Evolutionary conservation across 2,329 filamentous ascomycete species (phyloP), one percentile per base, ranked within the genome.

Genomic region (Xylaria sp.): DNA sequence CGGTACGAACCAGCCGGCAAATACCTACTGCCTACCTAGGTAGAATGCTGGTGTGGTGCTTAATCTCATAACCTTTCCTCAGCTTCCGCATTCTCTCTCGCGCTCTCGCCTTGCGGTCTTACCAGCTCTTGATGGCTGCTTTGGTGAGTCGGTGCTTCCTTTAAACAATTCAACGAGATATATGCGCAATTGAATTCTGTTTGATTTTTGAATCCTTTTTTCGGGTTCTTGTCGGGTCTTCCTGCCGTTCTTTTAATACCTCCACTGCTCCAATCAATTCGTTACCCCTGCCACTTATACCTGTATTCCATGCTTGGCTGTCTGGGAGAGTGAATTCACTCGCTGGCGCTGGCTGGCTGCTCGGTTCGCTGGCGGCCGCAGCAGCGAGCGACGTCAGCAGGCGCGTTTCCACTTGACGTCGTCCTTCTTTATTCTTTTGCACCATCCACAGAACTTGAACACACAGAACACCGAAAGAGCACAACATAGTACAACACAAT

Each of bases 111-210:
- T 55, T 36, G 4, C 33, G 1, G 36, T 31, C 13, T 28, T 20
- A 23, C 51, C 48, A 43, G 56, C 56, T 59, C 72, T 76, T 73
- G 65, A 78, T 78, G 75, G 76, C 76, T 75, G 75, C 75, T 73
- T 75, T 82, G 68, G 80, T 82, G 76, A 79, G 80, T 80, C 59
- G 33, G 52, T 56, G 18, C 48, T 51, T 58, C 48, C 39, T 48
- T 5, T 36, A 36, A 8, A 36, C 10, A 36, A 5, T 28, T n/a
- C 7, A 28, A 8, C 5, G 25, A 13, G 52, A 23, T 43, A 51
- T 55, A 15, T 10, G 13, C 46, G n/a, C 5, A 23, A 9, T 41
- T 57, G 33, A 6, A 13, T n/a, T 18, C 6, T 58, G 10, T 25
- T 49, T 49, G 49, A 28, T 28, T 28, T 9, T 31, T n/a, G 61